Conservation (phyloP, 1,284 basidiomycete genomes). For the Moesziomyces parantarcticus region DNA sequence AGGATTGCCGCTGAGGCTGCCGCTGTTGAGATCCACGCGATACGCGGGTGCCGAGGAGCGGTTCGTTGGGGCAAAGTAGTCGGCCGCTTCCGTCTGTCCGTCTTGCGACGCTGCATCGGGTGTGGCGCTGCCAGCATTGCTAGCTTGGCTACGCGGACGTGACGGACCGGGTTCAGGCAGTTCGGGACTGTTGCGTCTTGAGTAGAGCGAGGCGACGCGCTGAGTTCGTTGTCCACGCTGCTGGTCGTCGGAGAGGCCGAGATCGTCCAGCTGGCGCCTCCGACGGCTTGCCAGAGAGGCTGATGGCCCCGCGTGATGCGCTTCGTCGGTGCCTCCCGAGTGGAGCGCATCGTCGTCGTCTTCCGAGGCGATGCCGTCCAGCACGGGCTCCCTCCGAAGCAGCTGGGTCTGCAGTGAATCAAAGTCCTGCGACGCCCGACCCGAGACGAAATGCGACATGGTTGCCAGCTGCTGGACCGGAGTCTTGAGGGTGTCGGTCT, state of each 20-base stretch:
- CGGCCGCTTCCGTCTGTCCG: conserved; percentile 15
- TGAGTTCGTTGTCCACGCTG: conserved; percentile 23
- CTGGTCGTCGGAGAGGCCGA: conserved; percentile 12
- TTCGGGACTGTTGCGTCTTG: conserved; percentile 47
- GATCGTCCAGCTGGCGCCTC: conserved; percentile 19
- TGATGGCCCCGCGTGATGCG: neutral
- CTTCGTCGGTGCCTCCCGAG: conserved; percentile 15
- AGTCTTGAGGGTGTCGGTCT: neutral
- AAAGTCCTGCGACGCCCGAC: conserved; percentile 56
- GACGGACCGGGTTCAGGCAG: conserved; percentile 28
- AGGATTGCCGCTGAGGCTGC: conserved; percentile 32
- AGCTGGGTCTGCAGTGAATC: conserved; percentile 61
- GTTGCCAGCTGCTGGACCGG: neutral
- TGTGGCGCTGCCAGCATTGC: conserved; percentile 1
- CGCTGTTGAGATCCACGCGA: conserved; percentile 42
- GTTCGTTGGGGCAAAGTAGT: conserved; percentile 31
- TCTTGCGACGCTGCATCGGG: neutral
- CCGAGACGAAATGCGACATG: conserved; percentile 66
- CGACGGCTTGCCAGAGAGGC: conserved; percentile 29
- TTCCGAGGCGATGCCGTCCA: conserved; percentile 23
- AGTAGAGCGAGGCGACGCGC: conserved; percentile 41
- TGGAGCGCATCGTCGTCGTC: conserved; percentile 13
- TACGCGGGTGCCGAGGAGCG: conserved; percentile 18
- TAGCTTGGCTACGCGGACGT: conserved; percentile 29
- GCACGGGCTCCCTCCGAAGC: conserved; percentile 44